Evolutionary conservation across 2,329 filamentous ascomycete species (phyloP), one percentile per base, ranked within the genome.

Genomic region (Pseudogymnoascus sp.): DNA sequence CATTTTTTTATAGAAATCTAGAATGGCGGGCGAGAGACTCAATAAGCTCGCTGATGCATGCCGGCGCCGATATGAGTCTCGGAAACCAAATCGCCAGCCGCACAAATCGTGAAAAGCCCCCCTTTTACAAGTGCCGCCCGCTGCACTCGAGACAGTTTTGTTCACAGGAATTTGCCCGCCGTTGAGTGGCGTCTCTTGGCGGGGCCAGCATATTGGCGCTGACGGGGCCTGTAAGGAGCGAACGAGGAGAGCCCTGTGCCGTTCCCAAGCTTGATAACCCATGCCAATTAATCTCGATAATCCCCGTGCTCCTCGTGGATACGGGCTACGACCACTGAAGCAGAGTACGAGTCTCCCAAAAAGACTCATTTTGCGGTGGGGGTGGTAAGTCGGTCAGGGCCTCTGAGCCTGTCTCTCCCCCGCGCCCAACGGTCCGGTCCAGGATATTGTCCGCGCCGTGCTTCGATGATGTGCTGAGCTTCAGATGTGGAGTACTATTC

Each of bases 211-310:
- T 21, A 34, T 21, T 34, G 49, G 28, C 49, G 11, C 49, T 56
- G 49, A 56, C 28, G 9, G 18, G 49, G 49, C 49, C 49, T 56
- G 49, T 36, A 36, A 21, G 49, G 46, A 56, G 28, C n/a, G 49
- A 56, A 56, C 28, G 28, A 36, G 28, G 28, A 18, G 16, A 56
- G 49, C 28, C 49, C 49, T 56, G 49, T 56, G 49, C 49, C 49
- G 49, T 56, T 34, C 28, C 25, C 46, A 53, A 53, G 46, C n/a
- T 53, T 18, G 25, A 56, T 21, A 56, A 36, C 6, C 49, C 49
- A 56, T 56, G 49, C 16, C 49, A 56, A 56, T 56, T 56, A 56
- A 56, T 56, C 49, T 56, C 49, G 49, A 56, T 6, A 56, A 56
- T 56, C 49, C 49, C 49, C 28, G 49, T 56, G 49, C 28, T 56